These are phyloP conservation scores for Onygena corvina DNA, from an alignment of 2,329 filamentous ascomycete genomes.

Conservation along the genomic window DNA sequence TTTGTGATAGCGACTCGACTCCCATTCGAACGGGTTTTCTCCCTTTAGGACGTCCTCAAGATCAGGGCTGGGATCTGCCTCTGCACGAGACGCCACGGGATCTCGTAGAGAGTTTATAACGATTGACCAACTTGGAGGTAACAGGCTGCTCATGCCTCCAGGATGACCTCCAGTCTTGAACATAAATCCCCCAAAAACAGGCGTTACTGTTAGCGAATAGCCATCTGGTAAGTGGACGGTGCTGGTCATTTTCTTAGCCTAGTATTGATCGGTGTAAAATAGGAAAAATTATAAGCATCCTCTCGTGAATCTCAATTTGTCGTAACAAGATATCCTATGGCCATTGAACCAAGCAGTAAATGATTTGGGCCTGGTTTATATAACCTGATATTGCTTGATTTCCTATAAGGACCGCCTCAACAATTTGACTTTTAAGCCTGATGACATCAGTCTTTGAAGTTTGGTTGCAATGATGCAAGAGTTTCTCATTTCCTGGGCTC, in stretches of 20 bases:
- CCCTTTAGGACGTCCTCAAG: neutral
- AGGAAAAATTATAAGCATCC: no score
- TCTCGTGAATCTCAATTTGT: no score
- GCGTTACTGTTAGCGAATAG: slow-evolving; percentile 65
- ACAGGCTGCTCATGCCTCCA: slow-evolving; percentile 51
- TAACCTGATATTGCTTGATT: neutral
- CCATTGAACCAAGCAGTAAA: no score
- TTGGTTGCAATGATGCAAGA: neutral
- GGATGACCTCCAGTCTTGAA: slow-evolving; percentile 75
- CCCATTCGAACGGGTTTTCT: slow-evolving; percentile 27
- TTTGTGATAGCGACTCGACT: slow-evolving; percentile 50
- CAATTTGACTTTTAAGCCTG: neutral
- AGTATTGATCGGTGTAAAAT: neutral
- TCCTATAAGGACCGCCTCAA: no score
- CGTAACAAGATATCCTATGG: no score
- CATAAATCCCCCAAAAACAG: slow-evolving; percentile 81
- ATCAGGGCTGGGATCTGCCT: slow-evolving; percentile 5
- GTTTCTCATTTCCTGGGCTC: neutral
- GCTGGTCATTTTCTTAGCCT: slow-evolving; percentile 4
- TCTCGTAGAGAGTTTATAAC: slow-evolving; percentile 47
- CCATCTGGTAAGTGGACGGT: slow-evolving; percentile 65
- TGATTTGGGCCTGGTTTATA: neutral
- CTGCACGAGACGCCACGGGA: neutral
- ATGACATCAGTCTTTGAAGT: neutral
- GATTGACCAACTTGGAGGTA: slow-evolving; percentile 81